Conservation (phyloP, 805 yeast species). For the Maudiozyma bulderi region DNA sequence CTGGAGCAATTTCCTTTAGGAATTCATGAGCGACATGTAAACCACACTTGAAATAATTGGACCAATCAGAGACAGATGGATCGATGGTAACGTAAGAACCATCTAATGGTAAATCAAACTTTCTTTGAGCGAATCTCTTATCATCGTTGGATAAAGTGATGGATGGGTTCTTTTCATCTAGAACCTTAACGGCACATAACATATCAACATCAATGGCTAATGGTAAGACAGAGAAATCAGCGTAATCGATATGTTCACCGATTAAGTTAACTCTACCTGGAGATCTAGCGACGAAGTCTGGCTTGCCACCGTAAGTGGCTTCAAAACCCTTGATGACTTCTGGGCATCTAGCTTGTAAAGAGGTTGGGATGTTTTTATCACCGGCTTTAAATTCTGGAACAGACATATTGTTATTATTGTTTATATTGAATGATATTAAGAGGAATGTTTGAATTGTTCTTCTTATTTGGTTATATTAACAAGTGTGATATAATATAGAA, state of each 20-base stretch:
- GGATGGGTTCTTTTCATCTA: conserved; percentile 17
- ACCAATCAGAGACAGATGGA: conserved; percentile 45
- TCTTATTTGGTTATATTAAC: background rate
- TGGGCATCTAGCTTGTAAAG: conserved; percentile 8
- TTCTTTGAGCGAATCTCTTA: conserved; percentile 28
- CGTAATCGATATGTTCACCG: conserved; percentile 69
- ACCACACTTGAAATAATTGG: conserved; percentile 61
- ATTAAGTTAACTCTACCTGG: conserved; percentile 73
- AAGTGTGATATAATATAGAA: background rate
- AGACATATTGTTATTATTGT: conserved; percentile 5
- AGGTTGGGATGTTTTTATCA: conserved; percentile 6
- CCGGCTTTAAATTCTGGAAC: conserved; percentile 9
- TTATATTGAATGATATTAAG: background rate
- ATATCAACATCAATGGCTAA: conserved; percentile 63
- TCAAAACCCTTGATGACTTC: conserved; percentile 9
- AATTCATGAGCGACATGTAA: conserved; percentile 47
- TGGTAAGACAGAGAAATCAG: conserved; percentile 57
- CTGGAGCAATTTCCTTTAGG: conserved; percentile 28
- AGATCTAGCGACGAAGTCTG: conserved; percentile 44
- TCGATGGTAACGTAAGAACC: conserved; percentile 40
- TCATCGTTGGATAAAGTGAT: conserved; percentile 31
- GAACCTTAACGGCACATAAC: conserved; percentile 39
- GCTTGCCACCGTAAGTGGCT: conserved; percentile 25
- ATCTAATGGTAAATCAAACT: conserved; percentile 33
- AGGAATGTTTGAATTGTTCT: background rate